These are phyloP conservation scores for Marasmius tenuissimus DNA, from an alignment of 1,284 basidiomycete genomes.

Conservation along the genomic window DNA sequence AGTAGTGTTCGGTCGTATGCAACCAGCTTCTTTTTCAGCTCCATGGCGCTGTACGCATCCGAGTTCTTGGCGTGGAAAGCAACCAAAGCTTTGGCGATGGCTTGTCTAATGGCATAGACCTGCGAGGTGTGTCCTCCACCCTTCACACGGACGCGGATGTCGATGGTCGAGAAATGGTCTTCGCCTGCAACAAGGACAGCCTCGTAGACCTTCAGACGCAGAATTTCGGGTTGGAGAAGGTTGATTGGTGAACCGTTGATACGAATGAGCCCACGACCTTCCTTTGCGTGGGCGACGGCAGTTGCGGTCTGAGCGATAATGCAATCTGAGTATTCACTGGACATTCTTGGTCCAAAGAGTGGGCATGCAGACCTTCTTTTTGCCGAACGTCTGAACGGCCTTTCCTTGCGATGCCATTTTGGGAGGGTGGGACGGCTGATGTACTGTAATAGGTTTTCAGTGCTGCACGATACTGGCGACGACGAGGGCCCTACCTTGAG, in stretches of 20 bases:
- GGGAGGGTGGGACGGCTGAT: slow-evolving; percentile 12
- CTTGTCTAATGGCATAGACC: slow-evolving; percentile 99
- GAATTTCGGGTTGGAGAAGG: slow-evolving; percentile 91
- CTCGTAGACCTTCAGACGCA: slow-evolving; percentile 99
- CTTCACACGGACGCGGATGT: slow-evolving; percentile 98
- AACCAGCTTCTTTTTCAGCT: slow-evolving; percentile 95
- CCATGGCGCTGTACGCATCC: slow-evolving; percentile 96
- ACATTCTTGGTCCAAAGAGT: background rate
- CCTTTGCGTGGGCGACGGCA: slow-evolving; percentile 93
- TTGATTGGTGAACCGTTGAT: slow-evolving; percentile 97
- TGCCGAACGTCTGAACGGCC: slow-evolving; percentile 97
- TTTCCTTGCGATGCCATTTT: slow-evolving; percentile 77
- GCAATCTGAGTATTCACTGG: background rate
- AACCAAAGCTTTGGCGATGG: slow-evolving; percentile 96
- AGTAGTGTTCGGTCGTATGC: slow-evolving; percentile 94
- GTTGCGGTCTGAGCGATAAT: slow-evolving; percentile 77
- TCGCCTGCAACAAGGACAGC: slow-evolving; percentile 88
- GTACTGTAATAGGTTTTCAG: slow-evolving; percentile 17
- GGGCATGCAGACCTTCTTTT: slow-evolving; percentile 84
- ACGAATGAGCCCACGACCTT: slow-evolving; percentile 96
- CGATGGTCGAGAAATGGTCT: slow-evolving; percentile 82
- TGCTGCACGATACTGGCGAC: slow-evolving; percentile 11
- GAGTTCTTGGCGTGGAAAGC: slow-evolving; percentile 99
- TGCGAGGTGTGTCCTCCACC: slow-evolving; percentile 99
- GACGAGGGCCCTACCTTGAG: slow-evolving; percentile 1